Evolutionary conservation across 1,284 basidiomycete species (phyloP).

Genomic region (Ustilago xerochloae): DNA sequence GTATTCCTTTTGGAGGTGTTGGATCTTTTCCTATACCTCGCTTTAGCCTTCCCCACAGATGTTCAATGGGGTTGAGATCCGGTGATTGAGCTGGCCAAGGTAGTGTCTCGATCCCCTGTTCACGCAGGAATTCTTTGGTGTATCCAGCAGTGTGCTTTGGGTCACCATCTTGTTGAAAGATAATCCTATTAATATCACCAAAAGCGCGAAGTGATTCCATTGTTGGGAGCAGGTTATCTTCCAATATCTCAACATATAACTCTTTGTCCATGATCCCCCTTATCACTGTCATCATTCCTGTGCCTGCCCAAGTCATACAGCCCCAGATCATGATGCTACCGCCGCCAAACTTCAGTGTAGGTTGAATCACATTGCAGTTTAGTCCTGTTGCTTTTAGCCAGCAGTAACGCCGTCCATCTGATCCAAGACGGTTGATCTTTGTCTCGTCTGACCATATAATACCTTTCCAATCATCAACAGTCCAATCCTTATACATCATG

Average conservation of each 20-base stretch:
- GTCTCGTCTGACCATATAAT: constrained; percentile 28
- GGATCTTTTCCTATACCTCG: not conserved
- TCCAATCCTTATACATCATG: constrained; percentile 15
- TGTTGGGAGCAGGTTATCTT: constrained; percentile 56
- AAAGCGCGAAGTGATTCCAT: constrained; percentile 35
- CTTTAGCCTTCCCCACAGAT: constrained; percentile 63
- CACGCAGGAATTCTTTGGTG: too few relatives aligned
- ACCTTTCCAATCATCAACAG: constrained; percentile 16
- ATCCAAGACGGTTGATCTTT: constrained; percentile 13
- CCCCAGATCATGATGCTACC: constrained; percentile 29
- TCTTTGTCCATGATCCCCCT: constrained; percentile 66
- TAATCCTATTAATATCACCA: constrained; percentile 31
- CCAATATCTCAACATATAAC: constrained; percentile 66
- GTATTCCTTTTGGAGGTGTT: not conserved
- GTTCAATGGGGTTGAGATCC: constrained; percentile 70
- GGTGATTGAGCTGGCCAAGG: constrained; percentile 69
- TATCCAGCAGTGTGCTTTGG: constrained; percentile 68
- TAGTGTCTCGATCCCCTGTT: too few relatives aligned
- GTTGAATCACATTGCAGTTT: not conserved
- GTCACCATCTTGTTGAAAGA: constrained; percentile 69
- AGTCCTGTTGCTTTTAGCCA: constrained; percentile 11
- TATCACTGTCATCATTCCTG: constrained; percentile 7
- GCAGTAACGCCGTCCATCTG: constrained; percentile 1
- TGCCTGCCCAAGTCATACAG: constrained; percentile 17
- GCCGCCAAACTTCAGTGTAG: constrained; percentile 20